Evolutionary conservation across 2,329 filamentous ascomycete genomes (phyloP), one percentile per base, ranked within the genome.

Genomic region (Trichoderma polysporum): DNA sequence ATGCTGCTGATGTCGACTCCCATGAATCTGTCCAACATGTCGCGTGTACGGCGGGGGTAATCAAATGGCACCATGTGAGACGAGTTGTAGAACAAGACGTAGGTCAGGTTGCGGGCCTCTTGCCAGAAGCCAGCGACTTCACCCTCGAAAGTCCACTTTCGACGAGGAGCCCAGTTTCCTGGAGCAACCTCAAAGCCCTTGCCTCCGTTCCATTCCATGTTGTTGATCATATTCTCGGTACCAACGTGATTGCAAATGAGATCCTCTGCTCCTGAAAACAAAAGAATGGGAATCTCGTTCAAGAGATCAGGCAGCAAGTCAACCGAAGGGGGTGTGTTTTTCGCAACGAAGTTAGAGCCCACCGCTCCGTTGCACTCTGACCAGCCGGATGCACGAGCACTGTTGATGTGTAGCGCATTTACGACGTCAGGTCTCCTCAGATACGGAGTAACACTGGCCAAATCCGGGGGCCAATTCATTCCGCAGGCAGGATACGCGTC

Each of bases 61-160:
- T 99, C 94, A 75, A 95, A 98, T 0, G 95, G 96, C 1, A 99
- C 95, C 95, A 99, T 99, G 79, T 99, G 95, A 58, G 92, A 97
- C 17, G 93, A 89, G 78, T 99, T 97, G 83, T 97, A 92, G 80
- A 98, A 97, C 47, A 96, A 84, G 35, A 99, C 90, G 76, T 99
- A 99, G 0, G 95, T 97, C 69, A 99, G 81, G 79, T 99, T 99
- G 71, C 96, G 89, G 1, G 95, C 94, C 76, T 93, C 88, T 79
- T 99, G 96, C 84, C 94, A 99, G 75, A 96, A 92, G 27, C 95
- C 95, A 3, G 94, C 94, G 1, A 88, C 81, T 72, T 97, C 87
- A 69, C 90, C 92, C 78, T 98, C 95, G 71, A 98, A 97, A 1
- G 89, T 91, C 96, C 95, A 99, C 74, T 97, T 90, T 47, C 90